These are phyloP conservation scores for Cicer chorassanicum DNA, from an alignment of 306 rosid genomes.

Conservation along the genomic window DNA sequence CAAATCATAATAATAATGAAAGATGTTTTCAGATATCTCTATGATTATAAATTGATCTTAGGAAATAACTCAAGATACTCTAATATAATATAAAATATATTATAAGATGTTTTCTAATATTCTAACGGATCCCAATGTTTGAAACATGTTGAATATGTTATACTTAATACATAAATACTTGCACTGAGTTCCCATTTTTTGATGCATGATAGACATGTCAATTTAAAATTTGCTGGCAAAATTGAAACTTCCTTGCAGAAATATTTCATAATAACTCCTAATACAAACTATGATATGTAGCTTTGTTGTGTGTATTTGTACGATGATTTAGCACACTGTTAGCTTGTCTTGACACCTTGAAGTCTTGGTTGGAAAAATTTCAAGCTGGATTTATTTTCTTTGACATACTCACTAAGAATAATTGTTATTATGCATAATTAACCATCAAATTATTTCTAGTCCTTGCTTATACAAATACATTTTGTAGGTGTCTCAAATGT, in stretches of 20 bases:
- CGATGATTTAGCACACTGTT: conserved; percentile 1
- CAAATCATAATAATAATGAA: too few relatives aligned
- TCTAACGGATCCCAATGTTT: neutral
- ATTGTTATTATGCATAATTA: conserved; percentile 15
- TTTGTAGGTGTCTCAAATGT: conserved; percentile 5
- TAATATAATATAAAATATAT: too few relatives aligned
- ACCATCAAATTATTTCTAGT: neutral
- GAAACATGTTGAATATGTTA: conserved; percentile 1
- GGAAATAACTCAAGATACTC: too few relatives aligned
- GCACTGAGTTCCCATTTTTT: neutral
- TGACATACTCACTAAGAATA: conserved; percentile 15
- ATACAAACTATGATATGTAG: neutral
- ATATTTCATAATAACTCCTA: neutral
- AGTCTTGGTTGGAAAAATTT: neutral
- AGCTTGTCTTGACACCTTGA: conserved; percentile 11
- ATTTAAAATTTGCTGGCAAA: conserved; percentile 13
- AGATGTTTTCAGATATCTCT: too few relatives aligned
- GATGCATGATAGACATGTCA: neutral
- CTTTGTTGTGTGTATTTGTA: neutral
- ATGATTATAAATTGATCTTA: too few relatives aligned
- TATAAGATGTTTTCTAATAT: too few relatives aligned
- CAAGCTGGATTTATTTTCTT: conserved; percentile 17
- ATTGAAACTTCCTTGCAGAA: neutral
- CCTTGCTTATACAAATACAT: conserved; percentile 3
- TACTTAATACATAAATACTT: neutral